Base-by-base conservation (phyloP, 371 early-diverging fungal species). In the Syncephalastrum racemosum region DNA sequence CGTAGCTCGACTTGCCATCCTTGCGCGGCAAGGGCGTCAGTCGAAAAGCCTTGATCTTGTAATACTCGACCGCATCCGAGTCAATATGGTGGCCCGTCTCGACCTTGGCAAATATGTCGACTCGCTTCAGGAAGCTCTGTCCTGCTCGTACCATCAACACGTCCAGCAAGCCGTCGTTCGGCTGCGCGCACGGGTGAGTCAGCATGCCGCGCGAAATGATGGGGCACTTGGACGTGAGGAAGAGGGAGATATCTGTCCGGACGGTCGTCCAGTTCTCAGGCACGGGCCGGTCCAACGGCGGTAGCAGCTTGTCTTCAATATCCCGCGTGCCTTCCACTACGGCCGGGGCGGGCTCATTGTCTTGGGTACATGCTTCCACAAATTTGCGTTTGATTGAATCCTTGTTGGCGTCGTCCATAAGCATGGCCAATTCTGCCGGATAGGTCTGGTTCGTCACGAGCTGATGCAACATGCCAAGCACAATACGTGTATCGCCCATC, bases 401-500 rank as follows among this genome's bases (percentile, higher is more conserved):
- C 23, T 79, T 77, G 52, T 75, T 64, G 7, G 71, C 56, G 51
- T 86, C 81, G 4, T 56, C 75, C 22, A 84, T 67, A 27, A 80
- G 74, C 13, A 82, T 58, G 0, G 82, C 71, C 2, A 76, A 63
- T 50, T 83, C 72, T 15, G 79, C 62, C 6, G 64, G 50, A 46
- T 83, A 83, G 5, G 69, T 67, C 36, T 70, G 47, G 13, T 71
- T 64, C 1, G 73, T 60, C 52, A 86, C 57, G 1, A 84, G 72
- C 22, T 77, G 76, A 48, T 84, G 71, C 41, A 86, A 22, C n/a
- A 80, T 60, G 4, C 84, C 78, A 8, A 81, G 44, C 0, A 77
- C 59, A 2, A 77, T 71, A 15, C 86, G 77, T 0, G 79, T 63
- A 58, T 80, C 84, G 12, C 85, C 85, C 84, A 86, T 82, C 83